Base-by-base conservation (phyloP, 1,284 basidiomycete genomes). In the Heimioporus retisporus region DNA sequence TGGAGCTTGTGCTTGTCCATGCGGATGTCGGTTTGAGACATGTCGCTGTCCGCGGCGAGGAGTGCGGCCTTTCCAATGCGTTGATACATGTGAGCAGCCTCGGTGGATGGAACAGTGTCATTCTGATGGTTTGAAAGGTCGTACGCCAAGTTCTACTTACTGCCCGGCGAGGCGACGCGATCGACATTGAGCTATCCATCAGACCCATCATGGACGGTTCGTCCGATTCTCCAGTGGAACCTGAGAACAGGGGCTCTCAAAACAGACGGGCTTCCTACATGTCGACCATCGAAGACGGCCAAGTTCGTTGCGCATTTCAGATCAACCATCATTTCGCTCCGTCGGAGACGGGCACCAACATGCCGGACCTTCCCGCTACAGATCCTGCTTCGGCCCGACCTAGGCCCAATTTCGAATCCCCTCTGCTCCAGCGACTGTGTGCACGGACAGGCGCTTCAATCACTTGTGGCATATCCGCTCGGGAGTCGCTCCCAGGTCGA, bases 1-100 rank as follows among this genome's bases (percentile, higher is more conserved):
- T 97, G 55, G 96, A 98, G 76, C 82, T 98, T 66, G 95, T 97
- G 13, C 82, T 97, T 13, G 96, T 92, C 77, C 95, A 97, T 72
- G 93, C 91, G 51, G 95, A 97, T 77, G 89, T 93, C 25, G 91
- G 90, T 25, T 85, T 96, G 82, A 93, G 92, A 81, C 93, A 96
- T 74, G 86, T 96, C 63, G 90, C 89, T 65, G 94, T 97, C 25
- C 88, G 85, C 71, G 96, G 94, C 8, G 94, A 97, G 73, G 95
- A 96, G 72, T 91, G 90, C 70, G 95, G 91, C 2, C 83, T 97
- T 68, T 90, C 89, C 40, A 96, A 93, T 81, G 86, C 90, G 3
- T 79, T 97, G 59, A 89, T 91, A 50, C 93, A 96, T 85, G 96
- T 97, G 81, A 83, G 95, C 82, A 60, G 58, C 65, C 62, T 64